These are phyloP conservation scores for Penicillium verhagenii DNA, from an alignment of 495 filamentous ascomycete genomes.

Conservation along the genomic window DNA sequence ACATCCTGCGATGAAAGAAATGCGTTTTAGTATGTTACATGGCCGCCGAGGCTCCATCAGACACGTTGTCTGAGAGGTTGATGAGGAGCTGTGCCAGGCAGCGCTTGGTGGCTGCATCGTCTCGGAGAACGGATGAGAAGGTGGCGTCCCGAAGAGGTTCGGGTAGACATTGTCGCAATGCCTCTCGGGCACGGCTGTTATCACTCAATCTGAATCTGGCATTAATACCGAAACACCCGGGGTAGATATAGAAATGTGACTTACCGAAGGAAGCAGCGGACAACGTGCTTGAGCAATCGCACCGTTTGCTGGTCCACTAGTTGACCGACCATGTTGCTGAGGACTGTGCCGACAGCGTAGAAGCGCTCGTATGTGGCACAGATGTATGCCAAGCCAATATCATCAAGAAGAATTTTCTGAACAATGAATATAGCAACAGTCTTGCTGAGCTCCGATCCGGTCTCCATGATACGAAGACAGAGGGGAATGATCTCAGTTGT, in stretches of 20 bases:
- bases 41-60: conserved; percentile 55
- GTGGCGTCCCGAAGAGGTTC: conserved; percentile 96
- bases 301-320: conserved; percentile 98
- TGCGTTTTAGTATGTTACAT: conserved; percentile 48
- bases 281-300: conserved; percentile 93
- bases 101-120: conserved; percentile 96
- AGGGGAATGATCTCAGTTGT: conserved; percentile 99
- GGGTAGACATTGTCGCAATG: conserved; percentile 92
- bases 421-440: conserved; percentile 99
- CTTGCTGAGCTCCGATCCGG: conserved; percentile 96
- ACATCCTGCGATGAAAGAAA: conserved; percentile 41
- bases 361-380: conserved; percentile 99
- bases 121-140: conserved; percentile 92
- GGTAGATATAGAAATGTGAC: conserved; percentile 22
- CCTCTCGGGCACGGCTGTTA: conserved; percentile 93
- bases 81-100: conserved; percentile 95
- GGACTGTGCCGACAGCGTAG: conserved; percentile 94
- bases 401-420: conserved; percentile 98
- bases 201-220: conserved; percentile 71
- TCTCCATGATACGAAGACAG: conserved; percentile 99
- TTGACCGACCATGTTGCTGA: conserved; percentile 98
- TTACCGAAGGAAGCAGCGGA: conserved; percentile 92
- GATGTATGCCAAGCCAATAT: conserved; percentile 96
- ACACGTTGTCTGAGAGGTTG: conserved; percentile 91
- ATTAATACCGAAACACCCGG: conserved; percentile 12